Conservation (phyloP, 2,329 filamentous ascomycete species). For the Fusarium secorum region DNA sequence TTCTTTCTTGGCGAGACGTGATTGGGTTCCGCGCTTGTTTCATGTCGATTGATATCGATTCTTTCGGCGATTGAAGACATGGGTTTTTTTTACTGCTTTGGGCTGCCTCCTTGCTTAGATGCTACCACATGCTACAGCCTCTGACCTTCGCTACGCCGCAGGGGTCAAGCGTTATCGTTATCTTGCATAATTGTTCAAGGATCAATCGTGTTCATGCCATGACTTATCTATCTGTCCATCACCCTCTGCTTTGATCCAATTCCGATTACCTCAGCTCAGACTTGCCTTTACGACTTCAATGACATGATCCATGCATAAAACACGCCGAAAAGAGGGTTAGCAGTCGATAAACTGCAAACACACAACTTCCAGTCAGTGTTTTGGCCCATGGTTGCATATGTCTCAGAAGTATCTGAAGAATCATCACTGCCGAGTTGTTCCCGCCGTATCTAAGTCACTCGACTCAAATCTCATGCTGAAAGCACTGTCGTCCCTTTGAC, state of each 20-base stretch:
- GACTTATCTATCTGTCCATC: conserved; percentile 5
- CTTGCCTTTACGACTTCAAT: conserved; percentile 70
- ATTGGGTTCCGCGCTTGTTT: conserved; percentile 22
- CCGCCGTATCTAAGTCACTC: conserved; percentile 14
- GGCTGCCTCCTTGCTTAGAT: conserved; percentile 12
- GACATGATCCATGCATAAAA: conserved; percentile 43
- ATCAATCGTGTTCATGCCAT: conserved; percentile 19
- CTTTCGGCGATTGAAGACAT: background rate
- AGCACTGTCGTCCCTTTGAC: conserved; percentile 74
- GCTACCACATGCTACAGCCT: conserved; percentile 29
- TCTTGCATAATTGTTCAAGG: conserved; percentile 7
- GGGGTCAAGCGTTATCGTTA: background rate
- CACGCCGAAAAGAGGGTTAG: conserved; percentile 53
- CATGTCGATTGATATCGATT: background rate
- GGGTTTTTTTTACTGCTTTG: background rate
- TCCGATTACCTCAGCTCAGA: conserved; percentile 59
- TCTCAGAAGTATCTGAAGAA: conserved; percentile 79
- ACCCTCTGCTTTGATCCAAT: background rate
- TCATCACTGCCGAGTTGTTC: conserved; percentile 66
- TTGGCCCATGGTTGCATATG: conserved; percentile 42
- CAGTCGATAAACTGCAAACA: conserved; percentile 52
- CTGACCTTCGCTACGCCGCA: conserved; percentile 7
- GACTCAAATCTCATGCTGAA: conserved; percentile 47
- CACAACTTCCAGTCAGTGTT: conserved; percentile 48
- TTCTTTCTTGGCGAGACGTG: conserved; percentile 10